A percentile compares a stretch with the other conserved stretches of the same genome.
Conservation (phyloP, 192 early-diverging fungal genomes). For the Linderina pennispora region DNA sequence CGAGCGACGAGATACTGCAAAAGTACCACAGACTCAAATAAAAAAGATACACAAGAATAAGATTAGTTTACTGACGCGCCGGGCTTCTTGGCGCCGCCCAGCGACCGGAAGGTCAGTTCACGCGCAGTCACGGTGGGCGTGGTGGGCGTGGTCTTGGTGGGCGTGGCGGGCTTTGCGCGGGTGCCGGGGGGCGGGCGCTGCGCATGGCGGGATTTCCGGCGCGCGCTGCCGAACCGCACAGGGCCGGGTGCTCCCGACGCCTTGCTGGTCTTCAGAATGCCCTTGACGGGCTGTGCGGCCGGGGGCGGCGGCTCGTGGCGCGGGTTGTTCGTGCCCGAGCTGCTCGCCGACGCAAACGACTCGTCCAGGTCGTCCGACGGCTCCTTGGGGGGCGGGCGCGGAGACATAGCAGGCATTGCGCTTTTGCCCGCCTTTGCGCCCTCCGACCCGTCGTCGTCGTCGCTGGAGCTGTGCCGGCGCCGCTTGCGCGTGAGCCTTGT, state of each 20-base stretch:
- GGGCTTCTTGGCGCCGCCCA: slow-evolving; percentile 20
- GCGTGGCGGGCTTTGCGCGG: slow-evolving; percentile 26
- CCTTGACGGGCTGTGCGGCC: slow-evolving; percentile 30
- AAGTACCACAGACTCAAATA: slow-evolving; percentile 2
- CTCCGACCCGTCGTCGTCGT: no score
- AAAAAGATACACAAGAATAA: slow-evolving; percentile 1
- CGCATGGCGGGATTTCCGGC: slow-evolving; percentile 32
- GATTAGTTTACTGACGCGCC: slow-evolving; percentile 18
- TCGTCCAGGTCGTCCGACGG: slow-evolving; percentile 8
- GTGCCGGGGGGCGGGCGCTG: no score
- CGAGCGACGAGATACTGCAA: slow-evolving; percentile 29
- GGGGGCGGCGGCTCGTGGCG: slow-evolving; percentile 41
- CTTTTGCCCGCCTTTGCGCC: no score
- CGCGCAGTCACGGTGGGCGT: slow-evolving; percentile 12
- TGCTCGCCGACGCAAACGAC: slow-evolving; percentile 35
- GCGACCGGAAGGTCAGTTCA: slow-evolving; percentile 36
- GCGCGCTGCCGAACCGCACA: slow-evolving; percentile 25
- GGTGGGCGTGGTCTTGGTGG: slow-evolving; percentile 16
- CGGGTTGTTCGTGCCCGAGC: slow-evolving; percentile 28
- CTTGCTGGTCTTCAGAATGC: slow-evolving; percentile 26
- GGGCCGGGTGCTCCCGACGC: slow-evolving; percentile 12
- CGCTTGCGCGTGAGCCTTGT: no score
- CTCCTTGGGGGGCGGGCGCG: slow-evolving; percentile 23
- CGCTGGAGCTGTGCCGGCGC: no score
- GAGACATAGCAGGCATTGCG: no score